Percentiles rank a stretch among this genome's conserved stretches.
phyloP scores from a whole-genome alignment of 441 rosid species.

The Brassica hybrid region DNA sequence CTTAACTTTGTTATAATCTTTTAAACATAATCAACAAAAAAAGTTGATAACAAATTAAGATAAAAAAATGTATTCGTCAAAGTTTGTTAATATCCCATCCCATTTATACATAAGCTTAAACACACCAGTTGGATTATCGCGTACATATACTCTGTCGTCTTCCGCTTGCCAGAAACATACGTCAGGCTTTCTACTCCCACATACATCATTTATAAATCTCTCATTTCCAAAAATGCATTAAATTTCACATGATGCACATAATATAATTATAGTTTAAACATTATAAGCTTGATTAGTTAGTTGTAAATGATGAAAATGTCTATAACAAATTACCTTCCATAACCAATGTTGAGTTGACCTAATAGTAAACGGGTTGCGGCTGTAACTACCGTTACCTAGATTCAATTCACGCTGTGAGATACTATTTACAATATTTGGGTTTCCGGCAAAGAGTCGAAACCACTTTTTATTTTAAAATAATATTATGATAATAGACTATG shows the following conservation, averaged over 20 bases:
- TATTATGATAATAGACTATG: neutral
- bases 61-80: neutral
- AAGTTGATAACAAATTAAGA: neutral
- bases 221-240: constrained; percentile 8
- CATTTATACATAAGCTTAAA: neutral
- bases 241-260: neutral
- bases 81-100: neutral
- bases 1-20: neutral
- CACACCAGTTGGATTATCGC: neutral
- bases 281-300: neutral
- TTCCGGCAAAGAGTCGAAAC: too few species aligned
- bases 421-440: too few species aligned
- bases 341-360: too few species aligned
- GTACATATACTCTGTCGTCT: constrained; percentile 17
- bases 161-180: neutral
- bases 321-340: constrained; percentile 20
- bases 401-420: too few species aligned
- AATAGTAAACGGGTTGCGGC: neutral
- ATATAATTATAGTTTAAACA: neutral
- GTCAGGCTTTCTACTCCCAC: constrained; percentile 13
- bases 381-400: too few species aligned
- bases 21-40: neutral
- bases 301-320: neutral
- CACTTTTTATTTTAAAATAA: too few species aligned
- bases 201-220: neutral